Evolutionary conservation across 1,284 basidiomycete species (phyloP), one percentile per base, ranked within the genome.

Genomic region (Ustilago tritici): DNA sequence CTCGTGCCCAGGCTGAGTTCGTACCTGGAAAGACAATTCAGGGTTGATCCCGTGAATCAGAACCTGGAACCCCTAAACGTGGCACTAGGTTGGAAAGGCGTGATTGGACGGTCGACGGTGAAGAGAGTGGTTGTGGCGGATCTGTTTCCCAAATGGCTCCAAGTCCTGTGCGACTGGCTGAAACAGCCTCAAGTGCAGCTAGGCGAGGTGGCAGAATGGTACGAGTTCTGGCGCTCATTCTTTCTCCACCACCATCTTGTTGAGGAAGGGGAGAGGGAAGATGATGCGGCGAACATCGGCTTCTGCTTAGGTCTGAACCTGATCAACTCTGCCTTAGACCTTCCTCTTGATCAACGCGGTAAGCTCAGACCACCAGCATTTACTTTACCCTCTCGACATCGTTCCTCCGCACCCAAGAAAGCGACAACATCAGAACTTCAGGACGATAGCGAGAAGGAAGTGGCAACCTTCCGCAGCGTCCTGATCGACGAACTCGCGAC

Each of bases 81-180:
- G 56, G 92, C 95, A 12, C 88, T 98, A 50, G 88, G 88, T 0
- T 99, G 97, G 97, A 88, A 88, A 17, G 82, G 87, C 31, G 88
- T 94, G 50, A 88, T 99, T 36, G 91, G 93, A 5, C 87, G 61
- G 7, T 65, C 56, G 10, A 75, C 79, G 15, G 12, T 84, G 47
- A 60, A 63, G 23, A 68, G 78, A 8, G 56, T 82, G 6, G 23
- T 90, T 0, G 92, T 95, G 85, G 89, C 90, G 9, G 94, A 95
- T 82, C 96, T 99, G 88, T 97, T 98, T 89, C 93, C 94, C 2
- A 95, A 95, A 84, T 99, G 95, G 95, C 89, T 99, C 57, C 91
- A 94, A 50, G 91, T 93, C n/a, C 88, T 99, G 41, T 92, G 95
- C 82, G 87, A 93, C 47, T 98, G 95, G 97, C 91, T 99, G 60